phyloP scores from a whole-genome alignment of 306 rosid genomes.

The Malus asiatica region DNA sequence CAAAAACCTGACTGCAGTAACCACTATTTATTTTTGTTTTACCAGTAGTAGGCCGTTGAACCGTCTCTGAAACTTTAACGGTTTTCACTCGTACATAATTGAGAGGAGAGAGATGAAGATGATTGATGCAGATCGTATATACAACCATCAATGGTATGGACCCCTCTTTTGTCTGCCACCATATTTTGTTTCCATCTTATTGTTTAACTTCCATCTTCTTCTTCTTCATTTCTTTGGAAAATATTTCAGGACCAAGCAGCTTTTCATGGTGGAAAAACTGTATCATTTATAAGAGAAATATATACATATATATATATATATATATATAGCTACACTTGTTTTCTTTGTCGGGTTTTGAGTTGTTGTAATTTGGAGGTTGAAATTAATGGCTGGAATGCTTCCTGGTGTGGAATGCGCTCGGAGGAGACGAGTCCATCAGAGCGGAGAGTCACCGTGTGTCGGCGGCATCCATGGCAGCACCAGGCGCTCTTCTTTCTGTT shows the following conservation, averaged over 20 bases:
- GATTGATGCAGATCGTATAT: constrained; percentile 1
- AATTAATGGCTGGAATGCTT: constrained; percentile 67
- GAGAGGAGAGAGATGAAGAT: not conserved
- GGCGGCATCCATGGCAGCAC: constrained; percentile 27
- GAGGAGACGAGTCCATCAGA: constrained; percentile 60
- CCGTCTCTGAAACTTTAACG: not conserved
- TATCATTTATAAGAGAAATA: not conserved
- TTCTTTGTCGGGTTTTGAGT: not conserved
- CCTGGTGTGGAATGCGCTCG: constrained; percentile 96
- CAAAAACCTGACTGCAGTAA: not conserved
- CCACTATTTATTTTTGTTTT: not conserved
- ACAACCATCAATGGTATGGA: constrained; percentile 13
- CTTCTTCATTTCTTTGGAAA: not conserved
- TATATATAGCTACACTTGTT: no score
- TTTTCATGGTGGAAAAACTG: not conserved
- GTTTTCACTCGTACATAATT: not conserved
- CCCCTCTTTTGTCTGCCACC: constrained; percentile 33
- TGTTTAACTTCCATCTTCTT: not conserved
- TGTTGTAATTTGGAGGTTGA: not conserved
- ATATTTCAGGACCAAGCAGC: not conserved
- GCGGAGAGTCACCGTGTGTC: constrained; percentile 29
- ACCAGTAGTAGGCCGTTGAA: no score
- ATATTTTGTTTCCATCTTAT: not conserved
- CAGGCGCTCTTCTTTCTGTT: constrained; percentile 48
- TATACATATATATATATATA: no score